phyloP scores from a whole-genome alignment of 1,284 basidiomycete species.

The Cutaneotrichosporon mucoides region DNA sequence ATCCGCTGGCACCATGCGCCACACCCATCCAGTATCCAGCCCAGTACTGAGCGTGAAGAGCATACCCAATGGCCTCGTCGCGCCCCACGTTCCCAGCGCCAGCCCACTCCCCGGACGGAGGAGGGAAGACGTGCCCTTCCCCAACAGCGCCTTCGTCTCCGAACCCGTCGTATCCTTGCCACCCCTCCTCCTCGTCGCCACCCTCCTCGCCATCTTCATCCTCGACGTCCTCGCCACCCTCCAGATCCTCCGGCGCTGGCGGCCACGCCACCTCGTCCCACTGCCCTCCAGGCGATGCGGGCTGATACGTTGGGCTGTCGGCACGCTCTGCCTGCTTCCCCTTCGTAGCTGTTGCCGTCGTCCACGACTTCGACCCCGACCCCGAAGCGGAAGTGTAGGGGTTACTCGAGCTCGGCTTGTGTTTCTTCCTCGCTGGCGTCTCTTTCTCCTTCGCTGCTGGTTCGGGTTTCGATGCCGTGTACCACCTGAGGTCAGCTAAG shows the following conservation, averaged over 20 bases:
- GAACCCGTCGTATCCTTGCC: conserved; percentile 3
- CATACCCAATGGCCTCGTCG: conserved; percentile 38
- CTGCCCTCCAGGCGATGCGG: conserved; percentile 10
- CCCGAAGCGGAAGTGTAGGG: background rate
- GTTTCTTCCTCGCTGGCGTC: background rate
- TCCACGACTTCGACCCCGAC: no score
- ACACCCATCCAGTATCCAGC: conserved; percentile 49
- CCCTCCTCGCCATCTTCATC: conserved; percentile 1
- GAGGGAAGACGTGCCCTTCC: conserved; percentile 15
- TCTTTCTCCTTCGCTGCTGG: no score
- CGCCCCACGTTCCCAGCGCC: conserved; percentile 7
- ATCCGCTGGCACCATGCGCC: no score
- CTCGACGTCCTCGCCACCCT: no score
- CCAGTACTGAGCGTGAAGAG: conserved; percentile 46
- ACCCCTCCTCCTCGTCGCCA: conserved; percentile 4
- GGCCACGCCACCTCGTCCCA: conserved; percentile 1
- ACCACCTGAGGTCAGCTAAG: conserved; percentile 18
- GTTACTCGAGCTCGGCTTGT: conserved; percentile 8
- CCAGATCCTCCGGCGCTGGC: background rate
- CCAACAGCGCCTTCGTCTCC: background rate
- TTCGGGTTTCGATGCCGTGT: conserved; percentile 10
- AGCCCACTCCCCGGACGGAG: conserved; percentile 14
- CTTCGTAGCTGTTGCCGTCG: no score
- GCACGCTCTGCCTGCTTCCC: background rate
- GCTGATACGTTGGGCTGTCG: conserved; percentile 12